Evolutionary conservation across 805 yeast species (phyloP).

Genomic region (Myxozyma neotropica): DNA sequence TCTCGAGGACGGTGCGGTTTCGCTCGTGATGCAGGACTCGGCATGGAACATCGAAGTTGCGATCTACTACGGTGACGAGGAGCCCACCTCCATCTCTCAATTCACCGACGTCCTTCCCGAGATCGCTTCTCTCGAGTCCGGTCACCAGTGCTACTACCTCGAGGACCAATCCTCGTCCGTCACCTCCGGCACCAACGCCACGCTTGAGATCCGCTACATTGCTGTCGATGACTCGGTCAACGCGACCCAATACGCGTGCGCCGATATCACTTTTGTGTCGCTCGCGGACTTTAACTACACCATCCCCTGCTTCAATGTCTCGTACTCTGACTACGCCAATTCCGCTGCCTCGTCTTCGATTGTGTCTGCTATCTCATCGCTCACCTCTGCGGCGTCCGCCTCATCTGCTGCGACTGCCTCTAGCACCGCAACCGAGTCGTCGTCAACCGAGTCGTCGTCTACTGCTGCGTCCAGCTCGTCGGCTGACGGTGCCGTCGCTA

Average conservation of each 20-base stretch:
- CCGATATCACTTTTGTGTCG: slow-evolving; percentile 49
- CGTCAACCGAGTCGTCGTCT: slow-evolving; percentile 2
- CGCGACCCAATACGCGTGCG: slow-evolving; percentile 51
- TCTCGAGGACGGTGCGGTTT: slow-evolving; percentile 51
- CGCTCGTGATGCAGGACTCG: slow-evolving; percentile 50
- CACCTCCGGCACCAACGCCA: slow-evolving; percentile 48
- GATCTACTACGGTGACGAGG: slow-evolving; percentile 46
- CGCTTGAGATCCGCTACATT: slow-evolving; percentile 49
- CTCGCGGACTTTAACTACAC: slow-evolving; percentile 15
- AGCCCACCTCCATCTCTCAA: slow-evolving; percentile 48
- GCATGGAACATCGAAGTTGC: slow-evolving; percentile 47
- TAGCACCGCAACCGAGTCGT: neutral
- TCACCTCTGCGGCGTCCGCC: slow-evolving; percentile 2
- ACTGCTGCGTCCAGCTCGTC: slow-evolving; percentile 1
- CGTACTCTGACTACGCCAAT: slow-evolving; percentile 17
- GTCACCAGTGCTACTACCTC: slow-evolving; percentile 52
- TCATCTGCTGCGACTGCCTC: neutral
- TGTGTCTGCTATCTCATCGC: neutral
- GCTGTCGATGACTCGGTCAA: slow-evolving; percentile 48
- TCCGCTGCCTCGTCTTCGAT: slow-evolving; percentile 9
- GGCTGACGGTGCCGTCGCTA: slow-evolving; percentile 5
- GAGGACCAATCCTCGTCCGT: slow-evolving; percentile 49
- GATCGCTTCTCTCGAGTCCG: slow-evolving; percentile 41
- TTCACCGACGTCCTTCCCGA: slow-evolving; percentile 43
- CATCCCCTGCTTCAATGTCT: slow-evolving; percentile 34